A percentile compares a stretch with the other conserved stretches of the same genome.
phyloP scores from a whole-genome alignment of 2,329 filamentous ascomycete genomes.

The Pestalotiopsis sp. region DNA sequence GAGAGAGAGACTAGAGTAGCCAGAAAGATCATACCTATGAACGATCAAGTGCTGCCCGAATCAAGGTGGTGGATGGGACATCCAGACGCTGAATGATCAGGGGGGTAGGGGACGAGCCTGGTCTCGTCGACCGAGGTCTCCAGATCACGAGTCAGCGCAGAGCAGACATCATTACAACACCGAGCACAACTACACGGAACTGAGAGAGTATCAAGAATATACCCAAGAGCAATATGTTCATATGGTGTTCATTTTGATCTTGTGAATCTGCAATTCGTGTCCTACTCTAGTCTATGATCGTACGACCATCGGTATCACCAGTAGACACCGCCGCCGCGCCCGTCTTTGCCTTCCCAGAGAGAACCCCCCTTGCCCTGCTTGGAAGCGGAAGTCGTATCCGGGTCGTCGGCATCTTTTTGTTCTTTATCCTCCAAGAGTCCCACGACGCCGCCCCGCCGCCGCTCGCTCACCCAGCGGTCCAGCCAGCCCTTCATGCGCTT shows the following conservation, averaged over 20 bases:
- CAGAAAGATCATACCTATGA: background rate
- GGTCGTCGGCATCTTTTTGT: constrained; percentile 25
- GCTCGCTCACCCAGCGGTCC: constrained; percentile 61
- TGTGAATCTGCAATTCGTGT: background rate
- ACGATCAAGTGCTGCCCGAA: background rate
- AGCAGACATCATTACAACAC: background rate
- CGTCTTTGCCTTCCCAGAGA: constrained; percentile 42
- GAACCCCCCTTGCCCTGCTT: constrained; percentile 10
- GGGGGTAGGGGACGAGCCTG: background rate
- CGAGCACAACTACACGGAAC: background rate
- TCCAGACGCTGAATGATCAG: background rate
- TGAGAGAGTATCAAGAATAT: background rate
- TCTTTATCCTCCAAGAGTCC: constrained; percentile 42
- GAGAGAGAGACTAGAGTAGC: background rate
- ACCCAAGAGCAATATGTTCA: background rate
- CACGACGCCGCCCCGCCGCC: constrained; percentile 55
- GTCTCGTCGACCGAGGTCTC: too few relatives aligned
- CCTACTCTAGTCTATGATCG: background rate
- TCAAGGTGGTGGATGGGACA: background rate
- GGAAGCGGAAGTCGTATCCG: constrained; percentile 13
- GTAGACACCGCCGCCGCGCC: constrained; percentile 37
- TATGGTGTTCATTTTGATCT: background rate
- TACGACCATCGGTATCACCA: constrained; percentile 32
- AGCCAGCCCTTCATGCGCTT: constrained; percentile 65
- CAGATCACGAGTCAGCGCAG: background rate